Percentiles rank a stretch among this genome's conserved stretches.
These are phyloP conservation scores for Chytriomyces sp. DNA, from an alignment of 192 early-diverging fungal genomes.

Conservation along the genomic window DNA sequence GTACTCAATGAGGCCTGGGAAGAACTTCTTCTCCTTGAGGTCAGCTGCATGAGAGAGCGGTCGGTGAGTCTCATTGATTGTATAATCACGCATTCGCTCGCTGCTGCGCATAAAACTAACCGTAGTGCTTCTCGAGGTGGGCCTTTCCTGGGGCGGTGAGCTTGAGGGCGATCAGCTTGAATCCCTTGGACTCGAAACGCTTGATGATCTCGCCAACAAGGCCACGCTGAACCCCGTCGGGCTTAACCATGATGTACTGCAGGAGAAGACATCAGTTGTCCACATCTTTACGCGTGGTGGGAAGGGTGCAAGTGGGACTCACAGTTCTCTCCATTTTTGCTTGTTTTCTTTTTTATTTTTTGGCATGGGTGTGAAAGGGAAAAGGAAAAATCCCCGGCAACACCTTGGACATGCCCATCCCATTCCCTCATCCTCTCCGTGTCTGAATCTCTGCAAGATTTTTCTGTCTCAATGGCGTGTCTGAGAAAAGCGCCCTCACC, in stretches of 20 bases:
- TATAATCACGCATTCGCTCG: too few species aligned
- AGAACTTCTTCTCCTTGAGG: slow-evolving; percentile 84
- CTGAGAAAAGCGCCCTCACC: slow-evolving; percentile 56
- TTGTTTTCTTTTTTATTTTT: background rate
- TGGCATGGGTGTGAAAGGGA: too few species aligned
- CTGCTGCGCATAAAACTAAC: too few species aligned
- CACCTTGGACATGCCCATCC: too few species aligned
- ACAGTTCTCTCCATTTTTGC: slow-evolving; percentile 39
- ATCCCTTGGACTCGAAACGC: slow-evolving; percentile 91
- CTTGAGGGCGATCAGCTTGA: slow-evolving; percentile 87
- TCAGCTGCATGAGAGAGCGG: slow-evolving; percentile 47
- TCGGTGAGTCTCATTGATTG: too few species aligned
- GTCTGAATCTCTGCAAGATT: slow-evolving; percentile 53
- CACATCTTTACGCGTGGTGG: background rate
- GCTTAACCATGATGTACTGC: slow-evolving; percentile 44
- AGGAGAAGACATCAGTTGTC: background rate
- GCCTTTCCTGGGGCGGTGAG: slow-evolving; percentile 71
- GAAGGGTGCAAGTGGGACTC: background rate
- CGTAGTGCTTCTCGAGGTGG: slow-evolving; percentile 81
- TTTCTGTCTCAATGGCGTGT: slow-evolving; percentile 47
- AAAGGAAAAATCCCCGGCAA: too few species aligned
- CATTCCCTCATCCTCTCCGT: background rate
- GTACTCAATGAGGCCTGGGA: slow-evolving; percentile 69
- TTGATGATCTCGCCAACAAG: slow-evolving; percentile 93
- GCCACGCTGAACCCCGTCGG: slow-evolving; percentile 58